Evolutionary conservation across 2,329 filamentous ascomycete species (phyloP).

Genomic region (Diplodia sapinea): DNA sequence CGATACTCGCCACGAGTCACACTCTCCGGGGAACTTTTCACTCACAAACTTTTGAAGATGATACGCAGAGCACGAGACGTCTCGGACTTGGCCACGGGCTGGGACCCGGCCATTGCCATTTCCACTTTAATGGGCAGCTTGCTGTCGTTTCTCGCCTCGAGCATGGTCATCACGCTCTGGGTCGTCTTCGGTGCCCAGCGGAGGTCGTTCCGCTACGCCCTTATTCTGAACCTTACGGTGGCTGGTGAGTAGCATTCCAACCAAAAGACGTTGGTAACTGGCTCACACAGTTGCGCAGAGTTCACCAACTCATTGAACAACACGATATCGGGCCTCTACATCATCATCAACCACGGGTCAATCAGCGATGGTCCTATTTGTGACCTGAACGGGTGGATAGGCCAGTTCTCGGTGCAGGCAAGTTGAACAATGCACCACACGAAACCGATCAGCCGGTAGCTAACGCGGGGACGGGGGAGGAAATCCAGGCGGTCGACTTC

Average conservation of each 20-base stretch:
- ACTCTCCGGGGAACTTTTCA: background rate
- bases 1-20: background rate
- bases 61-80: constrained; percentile 17
- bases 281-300: constrained; percentile 38
- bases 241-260: constrained; percentile 33
- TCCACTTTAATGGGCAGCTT: constrained; percentile 38
- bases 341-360: constrained; percentile 39
- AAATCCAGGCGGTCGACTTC: constrained; percentile 42
- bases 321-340: constrained; percentile 50
- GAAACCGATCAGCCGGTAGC: background rate
- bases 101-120: constrained; percentile 31
- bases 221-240: constrained; percentile 38
- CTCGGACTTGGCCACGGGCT: constrained; percentile 1
- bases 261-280: too few relatives aligned
- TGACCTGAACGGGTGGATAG: constrained; percentile 53
- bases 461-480: too few relatives aligned
- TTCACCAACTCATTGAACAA: constrained; percentile 54
- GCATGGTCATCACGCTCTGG: constrained; percentile 35
- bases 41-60: constrained; percentile 1
- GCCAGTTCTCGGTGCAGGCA: constrained; percentile 55
- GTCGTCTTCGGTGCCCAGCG: constrained; percentile 35
- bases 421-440: background rate
- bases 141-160: constrained; percentile 36
- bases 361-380: constrained; percentile 45
- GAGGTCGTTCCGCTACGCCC: constrained; percentile 38